phyloP scores from a whole-genome alignment of 495 filamentous ascomycete genomes.

The Penicillium waksmanii region DNA sequence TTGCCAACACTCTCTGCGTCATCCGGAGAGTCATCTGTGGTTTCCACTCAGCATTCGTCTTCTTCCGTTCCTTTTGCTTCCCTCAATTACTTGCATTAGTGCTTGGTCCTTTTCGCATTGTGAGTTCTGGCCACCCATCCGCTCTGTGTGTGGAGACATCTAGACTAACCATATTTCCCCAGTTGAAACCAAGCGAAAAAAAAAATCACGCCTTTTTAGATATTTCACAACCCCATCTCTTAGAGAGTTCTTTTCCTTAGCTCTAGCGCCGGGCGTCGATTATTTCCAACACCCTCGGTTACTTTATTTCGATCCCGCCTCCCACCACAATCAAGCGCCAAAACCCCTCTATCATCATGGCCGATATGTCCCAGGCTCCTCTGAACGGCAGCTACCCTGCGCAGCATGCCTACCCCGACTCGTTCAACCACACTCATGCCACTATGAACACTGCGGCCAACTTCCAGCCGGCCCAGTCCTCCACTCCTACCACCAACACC shows the following conservation, averaged over 20 bases:
- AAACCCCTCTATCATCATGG: conserved; percentile 35
- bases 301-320: conserved; percentile 25
- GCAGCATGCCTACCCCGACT: conserved; percentile 46
- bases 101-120: conserved; percentile 38
- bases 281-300: conserved; percentile 21
- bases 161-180: conserved; percentile 11
- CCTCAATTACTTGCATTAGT: conserved; percentile 33
- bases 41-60: conserved; percentile 21
- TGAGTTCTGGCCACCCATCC: conserved; percentile 28
- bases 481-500: conserved; percentile 47
- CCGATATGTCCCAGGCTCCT: conserved; percentile 48
- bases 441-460: conserved; percentile 43
- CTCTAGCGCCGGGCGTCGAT: conserved; percentile 5
- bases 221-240: neutral
- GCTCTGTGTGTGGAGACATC: conserved; percentile 8
- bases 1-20: conserved; percentile 18
- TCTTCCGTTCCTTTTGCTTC: conserved; percentile 25
- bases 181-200: conserved; percentile 4
- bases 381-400: conserved; percentile 51
- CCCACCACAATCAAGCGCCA: conserved; percentile 15
- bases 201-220: conserved; percentile 6
- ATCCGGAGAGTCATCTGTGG: conserved; percentile 14
- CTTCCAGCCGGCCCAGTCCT: conserved; percentile 51
- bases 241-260: neutral
- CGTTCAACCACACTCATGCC: conserved; percentile 41